A percentile compares a stretch with the other conserved stretches of the same genome.
phyloP scores from a whole-genome alignment of 2,329 filamentous ascomycete species.

The Magnaporthales sp. region DNA sequence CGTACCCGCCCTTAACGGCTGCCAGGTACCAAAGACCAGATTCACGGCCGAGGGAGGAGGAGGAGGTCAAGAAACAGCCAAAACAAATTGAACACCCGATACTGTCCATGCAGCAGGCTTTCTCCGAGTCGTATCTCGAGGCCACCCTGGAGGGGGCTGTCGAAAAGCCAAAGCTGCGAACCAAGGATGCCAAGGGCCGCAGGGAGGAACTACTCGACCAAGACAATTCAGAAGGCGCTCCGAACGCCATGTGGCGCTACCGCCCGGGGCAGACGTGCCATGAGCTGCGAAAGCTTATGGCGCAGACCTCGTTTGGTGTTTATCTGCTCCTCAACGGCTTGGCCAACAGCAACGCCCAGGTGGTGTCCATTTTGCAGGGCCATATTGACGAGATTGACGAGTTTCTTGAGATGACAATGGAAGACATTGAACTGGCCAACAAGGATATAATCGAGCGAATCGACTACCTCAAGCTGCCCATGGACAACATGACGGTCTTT shows the following conservation, averaged over 20 bases:
- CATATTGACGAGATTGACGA: slow-evolving; percentile 93
- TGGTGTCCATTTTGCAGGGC: slow-evolving; percentile 78
- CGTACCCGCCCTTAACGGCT: background rate
- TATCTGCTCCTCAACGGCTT: slow-evolving; percentile 77
- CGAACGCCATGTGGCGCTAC: slow-evolving; percentile 68
- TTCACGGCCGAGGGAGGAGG: slow-evolving; percentile 10
- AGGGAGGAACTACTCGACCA: slow-evolving; percentile 61
- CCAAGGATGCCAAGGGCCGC: slow-evolving; percentile 50
- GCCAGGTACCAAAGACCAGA: background rate
- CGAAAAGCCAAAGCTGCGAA: slow-evolving; percentile 42
- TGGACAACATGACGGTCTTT: slow-evolving; percentile 75
- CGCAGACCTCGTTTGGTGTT: slow-evolving; percentile 89
- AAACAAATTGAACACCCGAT: slow-evolving; percentile 53
- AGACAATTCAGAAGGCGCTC: slow-evolving; percentile 59
- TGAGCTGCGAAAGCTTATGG: slow-evolving; percentile 80
- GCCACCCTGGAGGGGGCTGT: slow-evolving; percentile 42
- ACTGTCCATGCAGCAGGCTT: slow-evolving; percentile 67
- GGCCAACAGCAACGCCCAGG: slow-evolving; percentile 81
- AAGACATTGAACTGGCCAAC: slow-evolving; percentile 73
- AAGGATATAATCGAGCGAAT: slow-evolving; percentile 74
- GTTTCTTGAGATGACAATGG: slow-evolving; percentile 77
- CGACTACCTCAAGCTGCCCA: slow-evolving; percentile 70
- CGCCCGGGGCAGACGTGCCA: slow-evolving; percentile 71
- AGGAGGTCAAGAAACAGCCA: slow-evolving; percentile 5
- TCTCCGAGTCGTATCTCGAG: slow-evolving; percentile 73